A percentile compares a stretch with the other conserved stretches of the same genome.
Conservation (phyloP, 768 basidiomycete genomes). For the Lactifluus volemus region DNA sequence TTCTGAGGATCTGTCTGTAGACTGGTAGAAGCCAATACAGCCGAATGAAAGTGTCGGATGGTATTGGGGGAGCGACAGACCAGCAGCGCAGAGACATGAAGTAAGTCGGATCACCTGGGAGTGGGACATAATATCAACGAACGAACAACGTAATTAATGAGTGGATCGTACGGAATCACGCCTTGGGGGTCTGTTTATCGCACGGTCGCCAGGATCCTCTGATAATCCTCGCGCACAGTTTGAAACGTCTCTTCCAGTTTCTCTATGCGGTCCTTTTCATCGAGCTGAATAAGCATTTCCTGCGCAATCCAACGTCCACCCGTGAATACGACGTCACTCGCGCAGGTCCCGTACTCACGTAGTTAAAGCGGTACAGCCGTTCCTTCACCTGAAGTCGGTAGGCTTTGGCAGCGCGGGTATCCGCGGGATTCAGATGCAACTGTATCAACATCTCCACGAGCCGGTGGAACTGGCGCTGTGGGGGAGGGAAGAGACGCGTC, state of each 20-base stretch:
- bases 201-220: constrained; percentile 59
- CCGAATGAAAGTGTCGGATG: neutral
- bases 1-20: neutral
- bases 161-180: neutral
- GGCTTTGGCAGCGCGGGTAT: constrained; percentile 46
- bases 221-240: constrained; percentile 77
- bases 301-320: constrained; percentile 25
- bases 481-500: neutral
- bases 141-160: neutral
- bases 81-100: neutral
- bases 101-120: neutral
- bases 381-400: constrained; percentile 93
- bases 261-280: constrained; percentile 76
- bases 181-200: neutral
- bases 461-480: constrained; percentile 86
- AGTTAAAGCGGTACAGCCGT: constrained; percentile 91
- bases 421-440: constrained; percentile 53
- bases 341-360: constrained; percentile 45
- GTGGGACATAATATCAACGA: neutral
- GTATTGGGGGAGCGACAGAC: neutral
- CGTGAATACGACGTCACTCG: neutral
- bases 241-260: constrained; percentile 93
- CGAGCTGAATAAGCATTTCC: constrained; percentile 85
- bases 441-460: constrained; percentile 88
- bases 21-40: neutral